phyloP scores from a whole-genome alignment of 352 stramenopile species.

The Pythium vanterpoolii region DNA sequence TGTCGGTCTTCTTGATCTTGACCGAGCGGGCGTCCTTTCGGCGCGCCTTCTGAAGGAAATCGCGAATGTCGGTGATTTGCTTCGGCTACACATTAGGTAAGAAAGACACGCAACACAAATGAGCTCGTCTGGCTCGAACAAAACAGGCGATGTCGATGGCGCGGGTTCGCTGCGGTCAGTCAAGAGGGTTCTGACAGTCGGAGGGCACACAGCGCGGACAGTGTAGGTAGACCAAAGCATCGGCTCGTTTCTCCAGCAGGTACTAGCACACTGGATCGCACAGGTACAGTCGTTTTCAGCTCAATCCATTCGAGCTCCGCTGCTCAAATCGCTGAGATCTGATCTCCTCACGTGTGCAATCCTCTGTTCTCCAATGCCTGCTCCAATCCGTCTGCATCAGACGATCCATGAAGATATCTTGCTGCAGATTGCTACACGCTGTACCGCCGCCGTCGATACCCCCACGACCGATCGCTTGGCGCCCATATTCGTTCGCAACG shows the following conservation, averaged over 20 bases:
- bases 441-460: not conserved
- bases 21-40: conserved; percentile 97
- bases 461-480: not conserved
- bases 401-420: not conserved
- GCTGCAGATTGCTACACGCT: not conserved
- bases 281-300: not conserved
- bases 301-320: not conserved
- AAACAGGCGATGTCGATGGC: not conserved
- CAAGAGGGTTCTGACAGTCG: not conserved
- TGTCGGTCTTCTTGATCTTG: conserved; percentile 98
- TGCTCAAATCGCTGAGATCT: not conserved
- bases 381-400: not conserved
- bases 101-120: conserved; percentile 12
- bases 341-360: not conserved
- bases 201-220: not conserved
- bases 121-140: not conserved
- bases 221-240: not conserved
- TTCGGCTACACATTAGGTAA: conserved; percentile 81
- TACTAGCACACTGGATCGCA: not conserved
- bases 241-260: not conserved
- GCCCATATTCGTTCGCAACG: conserved; percentile 7
- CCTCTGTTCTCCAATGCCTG: not conserved
- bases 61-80: conserved; percentile 98
- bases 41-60: conserved; percentile 99
- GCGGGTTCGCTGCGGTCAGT: not conserved